phyloP scores from a whole-genome alignment of 1,284 basidiomycete genomes.

The Sporisorium sorghi region DNA sequence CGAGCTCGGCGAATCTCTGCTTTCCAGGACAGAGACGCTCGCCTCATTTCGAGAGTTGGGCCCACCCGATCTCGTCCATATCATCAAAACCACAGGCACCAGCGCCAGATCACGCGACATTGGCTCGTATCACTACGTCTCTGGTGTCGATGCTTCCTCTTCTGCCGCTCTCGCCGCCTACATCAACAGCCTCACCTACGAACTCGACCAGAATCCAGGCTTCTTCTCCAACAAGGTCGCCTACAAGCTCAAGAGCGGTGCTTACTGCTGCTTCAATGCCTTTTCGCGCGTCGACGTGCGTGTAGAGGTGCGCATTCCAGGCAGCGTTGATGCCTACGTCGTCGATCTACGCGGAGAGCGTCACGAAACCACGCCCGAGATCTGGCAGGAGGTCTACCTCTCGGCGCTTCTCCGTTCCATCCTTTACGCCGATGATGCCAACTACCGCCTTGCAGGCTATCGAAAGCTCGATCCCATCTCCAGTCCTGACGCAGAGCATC shows the following conservation, averaged over 20 bases:
- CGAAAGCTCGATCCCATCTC: constrained; percentile 96
- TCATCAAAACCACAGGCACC: constrained; percentile 83
- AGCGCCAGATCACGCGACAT: constrained; percentile 81
- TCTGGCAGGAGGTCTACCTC: constrained; percentile 97
- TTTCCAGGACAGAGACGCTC: constrained; percentile 89
- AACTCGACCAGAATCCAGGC: constrained; percentile 87
- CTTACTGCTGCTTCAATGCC: constrained; percentile 98
- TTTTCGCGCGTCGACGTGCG: constrained; percentile 96
- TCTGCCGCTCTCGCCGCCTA: constrained; percentile 97
- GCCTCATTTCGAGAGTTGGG: constrained; percentile 95
- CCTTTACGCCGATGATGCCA: constrained; percentile 93
- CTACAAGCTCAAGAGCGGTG: constrained; percentile 95
- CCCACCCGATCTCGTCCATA: constrained; percentile 95
- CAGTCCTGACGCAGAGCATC: constrained; percentile 84
- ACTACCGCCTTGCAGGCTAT: constrained; percentile 90
- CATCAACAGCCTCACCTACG: constrained; percentile 95
- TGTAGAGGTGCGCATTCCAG: constrained; percentile 98
- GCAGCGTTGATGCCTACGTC: constrained; percentile 93
- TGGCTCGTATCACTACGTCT: constrained; percentile 73
- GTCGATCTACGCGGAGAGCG: constrained; percentile 93
- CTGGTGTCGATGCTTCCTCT: constrained; percentile 95
- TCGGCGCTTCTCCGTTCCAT: constrained; percentile 91
- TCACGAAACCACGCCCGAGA: constrained; percentile 88
- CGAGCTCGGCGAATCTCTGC: constrained; percentile 88
- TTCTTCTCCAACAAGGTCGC: constrained; percentile 81